Evolutionary conservation across 2,329 filamentous ascomycete genomes (phyloP).

Genomic region (Cryoendolithus antarcticus): DNA sequence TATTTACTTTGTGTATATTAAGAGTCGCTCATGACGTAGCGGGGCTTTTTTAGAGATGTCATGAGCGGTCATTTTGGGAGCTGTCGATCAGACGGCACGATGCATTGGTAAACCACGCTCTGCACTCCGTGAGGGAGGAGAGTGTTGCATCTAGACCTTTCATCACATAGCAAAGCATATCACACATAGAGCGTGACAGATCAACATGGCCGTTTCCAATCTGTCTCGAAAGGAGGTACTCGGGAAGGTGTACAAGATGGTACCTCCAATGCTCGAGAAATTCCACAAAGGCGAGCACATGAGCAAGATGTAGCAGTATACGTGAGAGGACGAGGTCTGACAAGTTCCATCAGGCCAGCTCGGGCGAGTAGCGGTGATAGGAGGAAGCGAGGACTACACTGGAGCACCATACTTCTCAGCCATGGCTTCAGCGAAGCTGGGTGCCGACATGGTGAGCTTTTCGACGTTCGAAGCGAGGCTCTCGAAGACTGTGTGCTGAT

Average conservation of each 20-base stretch:
- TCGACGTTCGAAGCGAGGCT: not conserved
- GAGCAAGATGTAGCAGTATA: not conserved
- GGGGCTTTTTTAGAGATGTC: too few relatives aligned
- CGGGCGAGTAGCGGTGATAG: slow-evolving; percentile 84
- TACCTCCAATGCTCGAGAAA: slow-evolving; percentile 86
- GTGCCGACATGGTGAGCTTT: slow-evolving; percentile 69
- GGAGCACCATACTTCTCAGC: slow-evolving; percentile 96
- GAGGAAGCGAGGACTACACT: slow-evolving; percentile 90
- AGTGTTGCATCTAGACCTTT: too few relatives aligned
- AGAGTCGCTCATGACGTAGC: too few relatives aligned
- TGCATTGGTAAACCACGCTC: too few relatives aligned
- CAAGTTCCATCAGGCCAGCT: slow-evolving; percentile 56
- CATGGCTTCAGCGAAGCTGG: slow-evolving; percentile 84
- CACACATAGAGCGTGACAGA: not conserved
- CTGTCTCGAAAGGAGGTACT: slow-evolving; percentile 60
- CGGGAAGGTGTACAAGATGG: slow-evolving; percentile 70
- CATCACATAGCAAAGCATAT: too few relatives aligned
- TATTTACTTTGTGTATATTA: too few relatives aligned
- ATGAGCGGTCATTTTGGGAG: too few relatives aligned
- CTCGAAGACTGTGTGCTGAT: not conserved
- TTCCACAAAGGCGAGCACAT: slow-evolving; percentile 74
- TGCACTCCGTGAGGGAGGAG: too few relatives aligned
- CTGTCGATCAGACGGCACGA: too few relatives aligned
- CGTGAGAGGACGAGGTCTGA: not conserved
- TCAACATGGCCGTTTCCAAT: slow-evolving; percentile 34